Evolutionary conservation across 768 basidiomycete genomes (phyloP).

Genomic region (Trametes gibbosa): DNA sequence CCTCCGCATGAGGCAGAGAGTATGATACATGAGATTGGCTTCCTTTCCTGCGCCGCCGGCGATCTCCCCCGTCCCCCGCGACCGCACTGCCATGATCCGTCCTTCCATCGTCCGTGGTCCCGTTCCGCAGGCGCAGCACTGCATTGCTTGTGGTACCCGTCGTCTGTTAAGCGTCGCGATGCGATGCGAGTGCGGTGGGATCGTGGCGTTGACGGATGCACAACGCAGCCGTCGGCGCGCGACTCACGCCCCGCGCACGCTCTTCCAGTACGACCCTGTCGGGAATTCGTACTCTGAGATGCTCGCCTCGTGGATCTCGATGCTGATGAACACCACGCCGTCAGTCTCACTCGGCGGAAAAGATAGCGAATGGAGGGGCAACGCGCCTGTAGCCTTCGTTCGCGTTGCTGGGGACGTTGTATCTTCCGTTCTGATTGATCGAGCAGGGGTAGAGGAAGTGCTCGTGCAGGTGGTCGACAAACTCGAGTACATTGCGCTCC

Average conservation of each 20-base stretch:
- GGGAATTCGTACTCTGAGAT: constrained; percentile 88
- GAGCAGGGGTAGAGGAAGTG: constrained; percentile 88
- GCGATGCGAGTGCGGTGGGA: background rate
- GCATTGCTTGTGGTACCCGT: background rate
- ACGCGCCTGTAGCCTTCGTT: constrained; percentile 76
- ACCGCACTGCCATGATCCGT: background rate
- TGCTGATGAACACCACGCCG: constrained; percentile 49
- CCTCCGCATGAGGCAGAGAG: no score
- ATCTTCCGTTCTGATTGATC: constrained; percentile 80
- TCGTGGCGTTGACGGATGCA: background rate
- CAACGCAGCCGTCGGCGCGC: background rate
- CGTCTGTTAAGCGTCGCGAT: background rate
- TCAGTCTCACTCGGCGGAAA: background rate
- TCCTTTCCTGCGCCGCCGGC: background rate
- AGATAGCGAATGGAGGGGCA: background rate
- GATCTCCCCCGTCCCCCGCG: background rate
- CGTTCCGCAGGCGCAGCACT: background rate
- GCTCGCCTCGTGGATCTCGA: constrained; percentile 82
- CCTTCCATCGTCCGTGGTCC: background rate
- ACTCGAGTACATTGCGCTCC: constrained; percentile 93
- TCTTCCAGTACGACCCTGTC: constrained; percentile 76
- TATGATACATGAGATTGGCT: background rate
- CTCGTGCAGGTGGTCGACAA: constrained; percentile 89
- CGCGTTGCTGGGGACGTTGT: constrained; percentile 78
- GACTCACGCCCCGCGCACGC: constrained; percentile 15